These are phyloP conservation scores for Breviolum minutum DNA, from an alignment of 73 alveolate genomes.

Conservation along the genomic window DNA sequence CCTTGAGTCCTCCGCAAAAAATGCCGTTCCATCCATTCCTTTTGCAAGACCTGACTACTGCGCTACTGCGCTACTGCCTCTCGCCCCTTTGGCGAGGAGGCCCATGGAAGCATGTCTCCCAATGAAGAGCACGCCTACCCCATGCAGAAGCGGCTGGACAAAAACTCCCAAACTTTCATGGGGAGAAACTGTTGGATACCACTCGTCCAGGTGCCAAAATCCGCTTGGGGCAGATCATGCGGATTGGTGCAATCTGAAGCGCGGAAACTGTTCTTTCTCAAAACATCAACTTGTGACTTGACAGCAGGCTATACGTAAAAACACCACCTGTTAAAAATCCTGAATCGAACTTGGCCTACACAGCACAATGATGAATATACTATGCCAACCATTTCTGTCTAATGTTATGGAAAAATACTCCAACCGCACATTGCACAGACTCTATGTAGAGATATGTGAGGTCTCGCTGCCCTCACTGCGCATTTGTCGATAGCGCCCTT, in stretches of 20 bases:
- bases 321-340: no score
- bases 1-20: not conserved
- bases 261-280: not conserved
- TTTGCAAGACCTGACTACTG: not conserved
- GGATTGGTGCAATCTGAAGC: conserved; percentile 2
- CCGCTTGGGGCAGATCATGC: no score
- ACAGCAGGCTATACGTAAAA: no score
- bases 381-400: no score
- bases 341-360: no score
- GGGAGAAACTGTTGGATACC: no score
- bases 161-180: not conserved
- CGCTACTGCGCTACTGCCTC: not conserved
- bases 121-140: conserved; percentile 32
- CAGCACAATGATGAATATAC: no score
- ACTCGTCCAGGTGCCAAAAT: no score
- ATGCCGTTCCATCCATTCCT: not conserved
- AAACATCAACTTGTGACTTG: not conserved
- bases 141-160: no score
- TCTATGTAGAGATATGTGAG: not conserved
- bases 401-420: no score
- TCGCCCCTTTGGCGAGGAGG: conserved; percentile 75
- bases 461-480: not conserved
- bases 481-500: not conserved
- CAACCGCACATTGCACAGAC: no score
- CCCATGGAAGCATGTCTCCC: conserved; percentile 14